Percentiles rank a stretch among this genome's conserved stretches.
These are phyloP conservation scores for Lentinus polychrous DNA, from an alignment of 1,284 basidiomycete genomes.

Conservation along the genomic window DNA sequence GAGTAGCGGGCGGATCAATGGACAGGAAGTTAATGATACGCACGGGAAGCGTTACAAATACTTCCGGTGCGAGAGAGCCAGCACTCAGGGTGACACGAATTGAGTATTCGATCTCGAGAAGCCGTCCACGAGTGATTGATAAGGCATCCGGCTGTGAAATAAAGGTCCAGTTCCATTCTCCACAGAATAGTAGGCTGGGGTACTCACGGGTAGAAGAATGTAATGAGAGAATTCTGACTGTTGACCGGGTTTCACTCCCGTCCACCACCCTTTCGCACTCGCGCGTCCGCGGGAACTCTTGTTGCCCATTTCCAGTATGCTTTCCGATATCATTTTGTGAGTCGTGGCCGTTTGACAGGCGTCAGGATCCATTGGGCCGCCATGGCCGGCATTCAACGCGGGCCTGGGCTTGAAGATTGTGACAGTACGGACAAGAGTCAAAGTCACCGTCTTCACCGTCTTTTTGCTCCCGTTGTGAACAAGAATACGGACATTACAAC, in stretches of 20 bases:
- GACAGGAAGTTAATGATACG: conserved; percentile 76
- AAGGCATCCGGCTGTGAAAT: conserved; percentile 60
- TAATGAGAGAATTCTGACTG: conserved; percentile 55
- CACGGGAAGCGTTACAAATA: conserved; percentile 65
- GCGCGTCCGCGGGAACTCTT: conserved; percentile 60
- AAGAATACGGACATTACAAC: conserved; percentile 65
- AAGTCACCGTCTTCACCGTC: conserved; percentile 59
- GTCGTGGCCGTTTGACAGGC: conserved; percentile 54
- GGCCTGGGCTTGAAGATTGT: conserved; percentile 60
- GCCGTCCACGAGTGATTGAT: conserved; percentile 65
- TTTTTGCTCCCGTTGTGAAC: conserved; percentile 75
- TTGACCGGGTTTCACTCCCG: conserved; percentile 65
- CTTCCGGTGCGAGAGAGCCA: conserved; percentile 57
- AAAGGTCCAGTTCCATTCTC: conserved; percentile 1
- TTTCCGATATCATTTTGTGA: conserved; percentile 62
- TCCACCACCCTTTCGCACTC: conserved; percentile 86
- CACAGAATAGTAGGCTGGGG: too few species aligned
- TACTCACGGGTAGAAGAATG: conserved; percentile 67
- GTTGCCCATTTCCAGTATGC: conserved; percentile 60
- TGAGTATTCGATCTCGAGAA: conserved; percentile 78
- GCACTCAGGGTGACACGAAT: conserved; percentile 67
- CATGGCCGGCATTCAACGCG: conserved; percentile 32
- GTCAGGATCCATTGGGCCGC: conserved; percentile 36
- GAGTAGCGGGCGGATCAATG: conserved; percentile 64
- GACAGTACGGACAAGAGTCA: conserved; percentile 69